A percentile compares a stretch with the other conserved stretches of the same genome.
phyloP scores from a whole-genome alignment of 495 filamentous ascomycete species.

The Podospora comata region DNA sequence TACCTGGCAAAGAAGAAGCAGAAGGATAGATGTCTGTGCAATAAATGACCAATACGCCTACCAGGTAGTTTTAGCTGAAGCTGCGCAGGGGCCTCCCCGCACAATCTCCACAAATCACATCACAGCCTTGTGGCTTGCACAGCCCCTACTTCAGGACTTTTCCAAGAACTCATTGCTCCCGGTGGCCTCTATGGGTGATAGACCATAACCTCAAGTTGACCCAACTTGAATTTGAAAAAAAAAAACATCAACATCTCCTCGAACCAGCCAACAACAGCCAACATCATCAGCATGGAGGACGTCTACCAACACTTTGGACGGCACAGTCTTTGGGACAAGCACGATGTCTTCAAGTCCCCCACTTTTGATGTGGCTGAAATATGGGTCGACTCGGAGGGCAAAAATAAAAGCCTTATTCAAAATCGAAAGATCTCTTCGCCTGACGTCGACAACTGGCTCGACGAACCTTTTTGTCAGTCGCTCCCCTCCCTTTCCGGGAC shows the following conservation, averaged over 20 bases:
- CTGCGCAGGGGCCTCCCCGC: conserved; percentile 11
- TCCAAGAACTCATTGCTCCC: neutral
- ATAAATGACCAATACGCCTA: too few species aligned
- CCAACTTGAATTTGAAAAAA: neutral
- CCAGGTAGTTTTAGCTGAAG: neutral
- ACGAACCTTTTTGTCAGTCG: conserved; percentile 17
- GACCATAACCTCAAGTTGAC: neutral
- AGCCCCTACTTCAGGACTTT: conserved; percentile 1
- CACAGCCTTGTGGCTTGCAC: conserved; percentile 7
- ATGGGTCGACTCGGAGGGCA: conserved; percentile 19
- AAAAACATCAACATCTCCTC: too few species aligned
- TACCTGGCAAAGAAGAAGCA: too few species aligned
- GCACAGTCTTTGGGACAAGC: conserved; percentile 24
- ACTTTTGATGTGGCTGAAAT: conserved; percentile 27
- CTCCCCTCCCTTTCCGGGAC: conserved; percentile 3
- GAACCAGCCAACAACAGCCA: neutral
- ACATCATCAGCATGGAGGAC: conserved; percentile 18
- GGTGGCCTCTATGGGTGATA: neutral
- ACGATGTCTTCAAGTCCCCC: conserved; percentile 21
- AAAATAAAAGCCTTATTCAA: conserved; percentile 7
- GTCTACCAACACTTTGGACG: conserved; percentile 26
- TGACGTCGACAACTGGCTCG: conserved; percentile 28
- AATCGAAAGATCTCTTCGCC: conserved; percentile 11
- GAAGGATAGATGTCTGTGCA: too few species aligned
- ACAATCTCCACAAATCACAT: conserved; percentile 1